Percentiles rank a stretch among this genome's conserved stretches.
These are phyloP conservation scores for Entelexis paramagnoliae DNA, from an alignment of 1,139 yeast genomes.

Conservation along the genomic window DNA sequence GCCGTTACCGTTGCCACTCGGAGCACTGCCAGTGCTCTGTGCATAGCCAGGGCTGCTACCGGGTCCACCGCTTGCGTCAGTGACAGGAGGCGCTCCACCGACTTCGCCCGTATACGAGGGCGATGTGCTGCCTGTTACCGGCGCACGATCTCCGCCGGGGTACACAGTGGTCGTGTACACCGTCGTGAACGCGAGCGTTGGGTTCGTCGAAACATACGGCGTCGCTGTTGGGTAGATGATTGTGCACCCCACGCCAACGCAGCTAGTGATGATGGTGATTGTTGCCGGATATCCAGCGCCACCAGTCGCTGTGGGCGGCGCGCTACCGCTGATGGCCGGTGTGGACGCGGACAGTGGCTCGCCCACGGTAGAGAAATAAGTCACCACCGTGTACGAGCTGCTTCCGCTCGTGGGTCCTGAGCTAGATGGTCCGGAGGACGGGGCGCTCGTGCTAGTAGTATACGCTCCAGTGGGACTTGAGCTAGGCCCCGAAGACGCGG, in stretches of 20 bases:
- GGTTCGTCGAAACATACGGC: neutral
- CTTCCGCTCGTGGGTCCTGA: neutral
- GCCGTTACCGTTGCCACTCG: neutral
- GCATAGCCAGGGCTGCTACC: neutral
- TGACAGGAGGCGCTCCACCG: neutral
- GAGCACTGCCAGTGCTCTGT: neutral
- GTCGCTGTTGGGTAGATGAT: conserved; percentile 13
- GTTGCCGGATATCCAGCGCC: neutral
- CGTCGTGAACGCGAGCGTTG: conserved; percentile 7
- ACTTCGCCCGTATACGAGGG: no score
- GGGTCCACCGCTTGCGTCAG: neutral
- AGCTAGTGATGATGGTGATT: conserved; percentile 1
- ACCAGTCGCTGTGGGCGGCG: neutral
- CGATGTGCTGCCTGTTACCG: no score
- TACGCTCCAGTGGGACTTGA: no score
- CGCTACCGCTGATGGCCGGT: neutral
- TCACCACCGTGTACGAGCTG: neutral
- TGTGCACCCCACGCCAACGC: conserved; percentile 14
- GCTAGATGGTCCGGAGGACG: no score
- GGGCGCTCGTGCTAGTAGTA: no score
- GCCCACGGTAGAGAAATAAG: neutral
- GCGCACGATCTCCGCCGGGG: neutral
- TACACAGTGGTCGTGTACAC: neutral
- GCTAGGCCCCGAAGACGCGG: neutral
- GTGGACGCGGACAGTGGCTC: neutral